A percentile compares a stretch with the other conserved stretches of the same genome.
phyloP scores from a whole-genome alignment of 495 filamentous ascomycete genomes.

The Durotheca rogersii region DNA sequence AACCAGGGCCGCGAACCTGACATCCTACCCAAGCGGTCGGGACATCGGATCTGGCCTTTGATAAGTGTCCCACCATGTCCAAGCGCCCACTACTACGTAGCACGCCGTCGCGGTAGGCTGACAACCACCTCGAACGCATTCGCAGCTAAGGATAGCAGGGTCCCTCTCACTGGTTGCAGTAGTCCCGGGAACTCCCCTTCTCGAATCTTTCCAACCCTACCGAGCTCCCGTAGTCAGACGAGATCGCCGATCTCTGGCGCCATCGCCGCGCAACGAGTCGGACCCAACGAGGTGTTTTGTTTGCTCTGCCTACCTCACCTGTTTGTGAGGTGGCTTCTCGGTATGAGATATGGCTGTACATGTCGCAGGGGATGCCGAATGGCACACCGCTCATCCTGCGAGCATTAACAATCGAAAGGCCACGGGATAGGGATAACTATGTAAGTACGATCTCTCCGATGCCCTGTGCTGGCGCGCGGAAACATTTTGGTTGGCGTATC shows the following conservation, averaged over 20 bases:
- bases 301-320: conserved; percentile 3
- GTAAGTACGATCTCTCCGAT: no score
- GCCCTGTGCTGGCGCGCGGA: no score
- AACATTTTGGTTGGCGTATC: background rate
- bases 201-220: conserved; percentile 5
- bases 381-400: conserved; percentile 5
- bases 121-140: background rate
- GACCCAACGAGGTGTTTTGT: conserved; percentile 17
- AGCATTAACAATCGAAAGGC: background rate
- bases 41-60: conserved; percentile 12
- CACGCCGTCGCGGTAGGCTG: no score
- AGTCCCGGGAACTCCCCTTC: no score
- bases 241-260: conserved; percentile 2
- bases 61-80: conserved; percentile 6
- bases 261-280: conserved; percentile 1
- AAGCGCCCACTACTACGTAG: background rate
- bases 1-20: background rate
- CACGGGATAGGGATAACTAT: background rate
- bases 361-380: background rate
- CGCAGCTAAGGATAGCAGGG: no score
- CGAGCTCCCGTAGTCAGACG: no score
- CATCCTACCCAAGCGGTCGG: conserved; percentile 21
- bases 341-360: background rate
- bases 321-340: conserved; percentile 1
- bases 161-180: no score